A percentile compares a stretch with the other conserved stretches of the same genome.
These are phyloP conservation scores for Rhododendron ovatum DNA, from an alignment of 148 eudicot species.

Conservation along the genomic window DNA sequence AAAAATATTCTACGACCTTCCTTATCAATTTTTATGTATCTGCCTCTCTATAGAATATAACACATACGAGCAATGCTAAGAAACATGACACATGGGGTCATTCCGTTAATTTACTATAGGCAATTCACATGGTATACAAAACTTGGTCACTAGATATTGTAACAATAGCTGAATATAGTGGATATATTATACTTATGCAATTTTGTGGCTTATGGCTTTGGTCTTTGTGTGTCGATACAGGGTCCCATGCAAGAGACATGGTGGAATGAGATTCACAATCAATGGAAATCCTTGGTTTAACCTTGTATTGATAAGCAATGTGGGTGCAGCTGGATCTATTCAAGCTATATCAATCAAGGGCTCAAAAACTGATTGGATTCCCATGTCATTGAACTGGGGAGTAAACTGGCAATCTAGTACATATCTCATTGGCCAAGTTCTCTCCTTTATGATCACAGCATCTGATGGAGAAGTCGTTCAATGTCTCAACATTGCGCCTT, in stretches of 20 bases:
- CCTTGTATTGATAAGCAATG: constrained; percentile 62
- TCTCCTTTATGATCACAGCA: constrained; percentile 68
- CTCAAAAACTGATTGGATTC: constrained; percentile 53
- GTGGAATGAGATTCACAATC: constrained; percentile 84
- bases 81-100: neutral
- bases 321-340: constrained; percentile 76
- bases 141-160: neutral
- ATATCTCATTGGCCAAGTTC: constrained; percentile 61
- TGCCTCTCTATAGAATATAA: neutral
- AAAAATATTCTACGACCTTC: neutral
- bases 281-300: constrained; percentile 85
- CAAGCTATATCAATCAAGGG: constrained; percentile 66
- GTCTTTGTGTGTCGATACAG: constrained; percentile 22
- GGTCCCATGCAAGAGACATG: constrained; percentile 77
- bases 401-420: constrained; percentile 84
- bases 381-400: constrained; percentile 93
- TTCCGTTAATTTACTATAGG: no score
- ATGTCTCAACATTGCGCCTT: constrained; percentile 43
- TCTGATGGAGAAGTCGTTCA: constrained; percentile 46
- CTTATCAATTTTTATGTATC: neutral
- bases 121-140: neutral
- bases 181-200: no score
- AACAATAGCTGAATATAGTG: neutral
- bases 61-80: neutral
- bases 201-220: neutral